Evolutionary conservation across 2,329 filamentous ascomycete species (phyloP).

Genomic region (Fusarium solani-melongenae): DNA sequence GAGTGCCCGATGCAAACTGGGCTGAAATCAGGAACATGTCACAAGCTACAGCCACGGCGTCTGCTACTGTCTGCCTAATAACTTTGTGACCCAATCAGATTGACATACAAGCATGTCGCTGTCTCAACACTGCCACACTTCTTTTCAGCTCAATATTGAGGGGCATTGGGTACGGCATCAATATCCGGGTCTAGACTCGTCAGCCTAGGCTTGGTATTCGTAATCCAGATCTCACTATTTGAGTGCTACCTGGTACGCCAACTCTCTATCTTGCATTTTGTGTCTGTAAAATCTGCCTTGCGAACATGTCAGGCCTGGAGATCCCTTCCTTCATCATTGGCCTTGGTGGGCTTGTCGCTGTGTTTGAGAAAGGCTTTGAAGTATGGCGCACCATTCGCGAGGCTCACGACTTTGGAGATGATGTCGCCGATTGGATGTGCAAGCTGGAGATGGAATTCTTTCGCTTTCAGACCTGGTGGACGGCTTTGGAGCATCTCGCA

Average conservation of each 20-base stretch:
- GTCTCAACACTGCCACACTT: background rate
- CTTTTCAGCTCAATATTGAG: background rate
- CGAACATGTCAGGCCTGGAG: background rate
- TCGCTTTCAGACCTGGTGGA: background rate
- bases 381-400: background rate
- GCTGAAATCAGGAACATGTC: background rate
- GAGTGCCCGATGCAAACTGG: background rate
- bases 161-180: background rate
- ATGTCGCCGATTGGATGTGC: background rate
- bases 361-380: background rate
- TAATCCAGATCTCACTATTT: background rate
- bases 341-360: background rate
- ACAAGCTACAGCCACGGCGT: background rate
- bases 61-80: background rate
- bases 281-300: background rate
- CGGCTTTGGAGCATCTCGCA: background rate
- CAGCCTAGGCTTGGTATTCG: background rate
- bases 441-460: background rate
- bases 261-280: background rate
- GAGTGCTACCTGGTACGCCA: background rate
- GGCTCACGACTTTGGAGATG: background rate
- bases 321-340: background rate
- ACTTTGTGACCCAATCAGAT: background rate
- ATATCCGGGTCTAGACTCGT: background rate
- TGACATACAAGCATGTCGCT: background rate